Evolutionary conservation across 164 flowering plant species (phyloP).

Genomic region (Nymphaea thermarum): DNA sequence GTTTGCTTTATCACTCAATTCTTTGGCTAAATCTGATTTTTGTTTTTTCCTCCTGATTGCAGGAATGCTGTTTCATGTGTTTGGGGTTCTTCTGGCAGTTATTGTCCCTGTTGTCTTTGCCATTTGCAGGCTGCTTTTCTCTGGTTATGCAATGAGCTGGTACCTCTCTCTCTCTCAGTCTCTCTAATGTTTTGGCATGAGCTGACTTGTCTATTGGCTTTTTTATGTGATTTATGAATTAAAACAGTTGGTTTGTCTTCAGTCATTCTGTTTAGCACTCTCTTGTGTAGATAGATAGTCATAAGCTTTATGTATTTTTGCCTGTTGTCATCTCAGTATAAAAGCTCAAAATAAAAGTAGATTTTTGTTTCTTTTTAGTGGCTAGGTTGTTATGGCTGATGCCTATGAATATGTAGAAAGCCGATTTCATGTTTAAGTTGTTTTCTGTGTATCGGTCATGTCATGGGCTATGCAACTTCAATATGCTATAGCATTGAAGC

Average conservation of each 20-base stretch:
- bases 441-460: too few species aligned
- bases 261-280: neutral
- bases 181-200: neutral
- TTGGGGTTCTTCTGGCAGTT: slow-evolving; percentile 50
- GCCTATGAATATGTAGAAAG: too few species aligned
- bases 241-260: too few species aligned
- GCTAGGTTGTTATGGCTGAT: too few species aligned
- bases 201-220: neutral
- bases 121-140: slow-evolving; percentile 50
- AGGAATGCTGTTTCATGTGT: slow-evolving; percentile 61
- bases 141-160: slow-evolving; percentile 80
- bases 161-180: slow-evolving; percentile 15
- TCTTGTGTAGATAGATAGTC: neutral
- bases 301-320: too few species aligned
- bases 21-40: neutral
- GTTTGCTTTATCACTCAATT: neutral
- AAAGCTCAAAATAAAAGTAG: too few species aligned
- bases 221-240: neutral
- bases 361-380: too few species aligned
- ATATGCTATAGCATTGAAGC: too few species aligned
- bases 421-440: neutral
- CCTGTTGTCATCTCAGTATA: too few species aligned
- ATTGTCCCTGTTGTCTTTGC: slow-evolving; percentile 56
- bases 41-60: slow-evolving; percentile 13
- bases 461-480: too few species aligned